Percentiles rank a stretch among this genome's conserved stretches.
These are phyloP conservation scores for Myxozyma melibiosi DNA, from an alignment of 805 yeast genomes.

Conservation along the genomic window DNA sequence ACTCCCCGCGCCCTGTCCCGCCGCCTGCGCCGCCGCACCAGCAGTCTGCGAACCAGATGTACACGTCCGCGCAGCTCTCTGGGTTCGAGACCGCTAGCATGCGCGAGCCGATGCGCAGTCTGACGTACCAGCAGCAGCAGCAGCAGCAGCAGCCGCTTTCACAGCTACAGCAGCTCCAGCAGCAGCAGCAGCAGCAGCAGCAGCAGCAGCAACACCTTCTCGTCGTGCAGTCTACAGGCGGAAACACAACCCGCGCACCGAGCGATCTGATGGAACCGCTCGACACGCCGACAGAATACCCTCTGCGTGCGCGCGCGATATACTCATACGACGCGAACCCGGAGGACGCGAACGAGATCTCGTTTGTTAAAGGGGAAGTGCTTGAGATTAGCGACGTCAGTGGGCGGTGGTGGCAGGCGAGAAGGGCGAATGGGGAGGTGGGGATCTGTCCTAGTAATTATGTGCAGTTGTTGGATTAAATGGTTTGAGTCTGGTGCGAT, in stretches of 20 bases:
- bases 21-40: neutral
- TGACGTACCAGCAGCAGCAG: neutral
- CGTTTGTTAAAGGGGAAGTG: constrained; percentile 88
- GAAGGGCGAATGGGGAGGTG: constrained; percentile 83
- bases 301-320: constrained; percentile 82
- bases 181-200: constrained; percentile 1
- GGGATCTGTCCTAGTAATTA: constrained; percentile 97
- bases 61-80: constrained; percentile 44
- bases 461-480: constrained; percentile 45
- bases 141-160: neutral
- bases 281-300: constrained; percentile 54
- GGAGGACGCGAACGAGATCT: constrained; percentile 88
- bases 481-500: neutral
- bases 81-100: constrained; percentile 46
- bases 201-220: neutral
- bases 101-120: constrained; percentile 21
- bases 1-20: constrained; percentile 6
- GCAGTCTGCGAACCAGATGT: constrained; percentile 37
- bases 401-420: constrained; percentile 99
- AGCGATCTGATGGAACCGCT: constrained; percentile 28
- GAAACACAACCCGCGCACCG: constrained; percentile 27
- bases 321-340: constrained; percentile 88
- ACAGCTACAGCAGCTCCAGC: constrained; percentile 1
- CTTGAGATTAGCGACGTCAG: constrained; percentile 88
- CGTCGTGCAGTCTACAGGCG: constrained; percentile 20